These are phyloP conservation scores for Phascolomyces articulosus DNA, from an alignment of 371 early-diverging fungal genomes.

Conservation along the genomic window DNA sequence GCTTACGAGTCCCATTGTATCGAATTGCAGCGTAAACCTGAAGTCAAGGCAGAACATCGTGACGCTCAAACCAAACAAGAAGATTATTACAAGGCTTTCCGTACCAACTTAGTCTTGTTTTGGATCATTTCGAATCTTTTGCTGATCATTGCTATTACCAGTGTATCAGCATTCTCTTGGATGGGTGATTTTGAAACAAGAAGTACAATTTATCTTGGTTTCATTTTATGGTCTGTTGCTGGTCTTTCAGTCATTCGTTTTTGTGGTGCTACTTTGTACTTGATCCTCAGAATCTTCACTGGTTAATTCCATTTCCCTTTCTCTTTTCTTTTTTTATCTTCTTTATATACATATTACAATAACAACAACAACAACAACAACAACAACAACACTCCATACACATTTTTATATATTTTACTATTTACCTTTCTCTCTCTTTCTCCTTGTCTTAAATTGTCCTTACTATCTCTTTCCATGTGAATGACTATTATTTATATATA, in stretches of 20 bases:
- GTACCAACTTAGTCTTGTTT: constrained; percentile 72
- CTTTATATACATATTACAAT: constrained; percentile 2
- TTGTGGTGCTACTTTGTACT: constrained; percentile 75
- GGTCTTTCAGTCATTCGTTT: constrained; percentile 83
- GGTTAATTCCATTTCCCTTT: constrained; percentile 20
- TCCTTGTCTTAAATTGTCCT: too few species aligned
- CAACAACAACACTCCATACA: not conserved
- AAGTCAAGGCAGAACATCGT: constrained; percentile 58
- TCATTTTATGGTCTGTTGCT: constrained; percentile 90
- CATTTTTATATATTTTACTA: not conserved
- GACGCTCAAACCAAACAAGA: constrained; percentile 81
- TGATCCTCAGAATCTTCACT: constrained; percentile 60
- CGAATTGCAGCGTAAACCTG: constrained; percentile 49
- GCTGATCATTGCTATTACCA: constrained; percentile 65
- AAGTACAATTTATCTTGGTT: constrained; percentile 76
- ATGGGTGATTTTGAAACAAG: constrained; percentile 38
- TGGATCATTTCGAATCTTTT: constrained; percentile 88
- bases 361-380: not conserved
- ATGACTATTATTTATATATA: not conserved
- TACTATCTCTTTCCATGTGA: not conserved
- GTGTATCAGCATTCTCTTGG: constrained; percentile 25
- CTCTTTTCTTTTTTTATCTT: not conserved
- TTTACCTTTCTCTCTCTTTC: too few species aligned
- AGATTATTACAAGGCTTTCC: constrained; percentile 86
- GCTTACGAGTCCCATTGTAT: constrained; percentile 77